A percentile compares a stretch with the other conserved stretches of the same genome.
Evolutionary conservation across 2,329 filamentous ascomycete species (phyloP).

Genomic region (Emergomyces pasteurianus): DNA sequence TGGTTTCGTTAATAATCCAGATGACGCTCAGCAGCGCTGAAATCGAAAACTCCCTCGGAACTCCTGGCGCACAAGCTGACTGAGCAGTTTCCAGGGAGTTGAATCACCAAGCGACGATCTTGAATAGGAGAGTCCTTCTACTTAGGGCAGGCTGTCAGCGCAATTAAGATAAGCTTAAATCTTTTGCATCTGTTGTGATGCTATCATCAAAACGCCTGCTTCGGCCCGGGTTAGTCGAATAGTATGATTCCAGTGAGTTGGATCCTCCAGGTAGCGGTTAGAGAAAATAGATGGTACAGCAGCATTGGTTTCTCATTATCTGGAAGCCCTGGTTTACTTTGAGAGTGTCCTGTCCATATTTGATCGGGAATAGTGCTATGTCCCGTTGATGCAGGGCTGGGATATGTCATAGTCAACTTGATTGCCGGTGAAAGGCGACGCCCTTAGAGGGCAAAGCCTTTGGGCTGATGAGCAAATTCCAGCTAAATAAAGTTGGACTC

Average conservation of each 20-base stretch:
- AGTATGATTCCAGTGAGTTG: background rate
- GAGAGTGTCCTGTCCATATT: background rate
- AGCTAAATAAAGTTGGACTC: background rate
- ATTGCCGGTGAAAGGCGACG: background rate
- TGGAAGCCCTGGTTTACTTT: background rate
- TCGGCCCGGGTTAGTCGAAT: background rate
- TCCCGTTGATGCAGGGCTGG: background rate
- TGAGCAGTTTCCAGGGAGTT: background rate
- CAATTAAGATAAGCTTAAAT: background rate
- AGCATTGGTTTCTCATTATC: background rate
- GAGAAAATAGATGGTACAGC: background rate
- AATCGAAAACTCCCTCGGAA: background rate
- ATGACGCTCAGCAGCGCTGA: background rate
- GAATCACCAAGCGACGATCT: background rate
- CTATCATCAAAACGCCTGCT: background rate
- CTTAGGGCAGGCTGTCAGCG: background rate
- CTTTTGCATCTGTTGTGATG: background rate
- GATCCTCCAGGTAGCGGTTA: background rate
- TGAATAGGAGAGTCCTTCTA: background rate
- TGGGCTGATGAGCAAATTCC: background rate
- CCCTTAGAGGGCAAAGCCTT: no score
- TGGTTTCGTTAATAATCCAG: background rate
- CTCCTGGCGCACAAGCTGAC: background rate
- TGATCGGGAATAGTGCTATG: background rate
- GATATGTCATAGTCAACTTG: background rate